phyloP scores from a whole-genome alignment of 2,329 filamentous ascomycete genomes.

The Ophiocordyceps camponoti-leonardi region DNA sequence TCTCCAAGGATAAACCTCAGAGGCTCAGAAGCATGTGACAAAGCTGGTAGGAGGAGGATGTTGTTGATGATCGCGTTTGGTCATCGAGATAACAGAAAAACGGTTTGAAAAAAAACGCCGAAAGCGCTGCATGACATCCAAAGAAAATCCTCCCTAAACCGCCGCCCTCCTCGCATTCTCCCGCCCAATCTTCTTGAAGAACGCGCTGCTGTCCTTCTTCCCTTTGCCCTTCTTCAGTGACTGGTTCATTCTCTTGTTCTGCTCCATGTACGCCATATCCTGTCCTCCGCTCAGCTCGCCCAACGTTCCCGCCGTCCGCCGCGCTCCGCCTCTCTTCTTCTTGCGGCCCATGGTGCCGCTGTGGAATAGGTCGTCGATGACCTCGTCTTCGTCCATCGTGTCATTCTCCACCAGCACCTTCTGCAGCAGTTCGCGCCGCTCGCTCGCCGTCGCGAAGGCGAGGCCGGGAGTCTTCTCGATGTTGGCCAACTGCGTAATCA shows the following conservation, averaged over 20 bases:
- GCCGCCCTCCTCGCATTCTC: constrained; percentile 22
- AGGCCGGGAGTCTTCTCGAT: constrained; percentile 72
- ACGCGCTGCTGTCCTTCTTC: constrained; percentile 20
- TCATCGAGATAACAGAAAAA: too few relatives aligned
- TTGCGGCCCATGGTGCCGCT: constrained; percentile 27
- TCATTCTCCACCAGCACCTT: constrained; percentile 84
- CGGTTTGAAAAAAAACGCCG: too few relatives aligned
- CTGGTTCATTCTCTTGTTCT: constrained; percentile 53
- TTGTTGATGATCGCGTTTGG: too few relatives aligned
- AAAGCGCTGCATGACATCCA: too few relatives aligned
- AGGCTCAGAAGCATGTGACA: too few relatives aligned
- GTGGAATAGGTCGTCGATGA: constrained; percentile 26
- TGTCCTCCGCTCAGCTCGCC: constrained; percentile 79
- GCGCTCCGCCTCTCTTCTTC: constrained; percentile 40
- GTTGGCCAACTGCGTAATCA: constrained; percentile 87
- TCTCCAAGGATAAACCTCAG: neutral
- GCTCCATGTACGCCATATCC: constrained; percentile 92
- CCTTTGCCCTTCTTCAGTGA: constrained; percentile 17
- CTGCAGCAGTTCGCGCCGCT: constrained; percentile 72
- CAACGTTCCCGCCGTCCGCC: constrained; percentile 69
- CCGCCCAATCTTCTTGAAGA: constrained; percentile 25
- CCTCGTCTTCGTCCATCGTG: constrained; percentile 53
- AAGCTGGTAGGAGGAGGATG: too few relatives aligned
- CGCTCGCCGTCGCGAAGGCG: constrained; percentile 60
- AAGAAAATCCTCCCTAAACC: constrained; percentile 5